Evolutionary conservation across 495 filamentous ascomycete species (phyloP).

Genomic region (Cladorrhinum samala): DNA sequence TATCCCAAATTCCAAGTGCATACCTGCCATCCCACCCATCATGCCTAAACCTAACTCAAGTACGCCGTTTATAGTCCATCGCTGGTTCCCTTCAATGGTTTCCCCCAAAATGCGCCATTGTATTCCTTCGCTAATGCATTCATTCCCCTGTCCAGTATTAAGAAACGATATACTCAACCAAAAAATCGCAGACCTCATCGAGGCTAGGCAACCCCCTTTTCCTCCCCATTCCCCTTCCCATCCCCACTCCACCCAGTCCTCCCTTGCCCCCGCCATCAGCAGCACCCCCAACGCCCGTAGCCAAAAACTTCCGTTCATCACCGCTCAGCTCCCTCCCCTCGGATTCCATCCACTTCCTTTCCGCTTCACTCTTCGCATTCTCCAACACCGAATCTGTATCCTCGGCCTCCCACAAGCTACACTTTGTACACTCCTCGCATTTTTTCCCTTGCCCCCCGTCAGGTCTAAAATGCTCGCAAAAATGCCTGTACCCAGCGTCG

Average conservation of each 20-base stretch:
- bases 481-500: conserved; percentile 70
- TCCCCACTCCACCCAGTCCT: conserved; percentile 10
- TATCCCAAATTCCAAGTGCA: too few species aligned
- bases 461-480: conserved; percentile 92
- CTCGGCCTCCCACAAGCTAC: conserved; percentile 84
- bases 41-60: too few species aligned
- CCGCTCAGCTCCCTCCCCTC: conserved; percentile 49
- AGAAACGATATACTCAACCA: conserved; percentile 38
- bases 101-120: too few species aligned
- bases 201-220: conserved; percentile 33
- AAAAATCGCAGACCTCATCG: conserved; percentile 39
- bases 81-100: too few species aligned
- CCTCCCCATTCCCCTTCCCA: conserved; percentile 22
- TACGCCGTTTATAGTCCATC: too few species aligned
- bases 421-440: conserved; percentile 56
- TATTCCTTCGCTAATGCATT: not conserved
- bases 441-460: conserved; percentile 51
- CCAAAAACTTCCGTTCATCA: conserved; percentile 43
- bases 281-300: conserved; percentile 33
- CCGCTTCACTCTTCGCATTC: conserved; percentile 71
- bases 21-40: too few species aligned
- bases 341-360: conserved; percentile 69
- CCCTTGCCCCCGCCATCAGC: conserved; percentile 20
- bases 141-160: conserved; percentile 12
- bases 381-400: conserved; percentile 73